Percentiles rank a stretch among this genome's conserved stretches.
phyloP scores from a whole-genome alignment of 768 basidiomycete genomes.

The Clathrus columnatus region DNA sequence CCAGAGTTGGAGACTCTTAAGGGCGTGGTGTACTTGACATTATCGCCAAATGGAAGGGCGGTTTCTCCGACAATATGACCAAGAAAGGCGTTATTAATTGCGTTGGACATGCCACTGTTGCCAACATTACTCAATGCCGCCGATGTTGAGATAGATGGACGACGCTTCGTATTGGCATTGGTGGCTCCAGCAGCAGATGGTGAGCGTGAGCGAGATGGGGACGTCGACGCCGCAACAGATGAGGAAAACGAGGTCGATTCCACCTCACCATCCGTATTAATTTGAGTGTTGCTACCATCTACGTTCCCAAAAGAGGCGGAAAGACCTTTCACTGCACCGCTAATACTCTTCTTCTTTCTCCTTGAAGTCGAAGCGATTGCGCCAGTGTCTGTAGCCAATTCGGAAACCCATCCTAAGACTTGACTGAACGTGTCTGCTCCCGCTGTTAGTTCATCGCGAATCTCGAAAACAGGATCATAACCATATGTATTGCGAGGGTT shows the following conservation, averaged over 20 bases:
- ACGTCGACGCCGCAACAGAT: background rate
- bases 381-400: constrained; percentile 4
- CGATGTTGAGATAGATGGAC: constrained; percentile 5
- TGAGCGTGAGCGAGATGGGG: background rate
- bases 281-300: background rate
- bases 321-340: background rate
- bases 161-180: background rate
- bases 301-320: background rate
- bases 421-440: constrained; percentile 7
- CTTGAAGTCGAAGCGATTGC: background rate
- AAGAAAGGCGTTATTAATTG: background rate
- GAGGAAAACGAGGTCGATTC: background rate
- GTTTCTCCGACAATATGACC: background rate
- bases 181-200: background rate
- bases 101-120: background rate
- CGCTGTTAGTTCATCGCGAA: constrained; percentile 6
- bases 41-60: constrained; percentile 5
- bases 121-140: background rate
- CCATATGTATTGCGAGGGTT: background rate
- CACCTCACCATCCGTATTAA: background rate
- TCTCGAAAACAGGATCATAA: background rate
- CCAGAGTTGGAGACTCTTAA: background rate
- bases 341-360: background rate
- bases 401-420: constrained; percentile 5
- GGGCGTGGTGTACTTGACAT: constrained; percentile 4